A percentile compares a stretch with the other conserved stretches of the same genome.
phyloP scores from a whole-genome alignment of 345 rosid species.

The Gossypium raimondii region DNA sequence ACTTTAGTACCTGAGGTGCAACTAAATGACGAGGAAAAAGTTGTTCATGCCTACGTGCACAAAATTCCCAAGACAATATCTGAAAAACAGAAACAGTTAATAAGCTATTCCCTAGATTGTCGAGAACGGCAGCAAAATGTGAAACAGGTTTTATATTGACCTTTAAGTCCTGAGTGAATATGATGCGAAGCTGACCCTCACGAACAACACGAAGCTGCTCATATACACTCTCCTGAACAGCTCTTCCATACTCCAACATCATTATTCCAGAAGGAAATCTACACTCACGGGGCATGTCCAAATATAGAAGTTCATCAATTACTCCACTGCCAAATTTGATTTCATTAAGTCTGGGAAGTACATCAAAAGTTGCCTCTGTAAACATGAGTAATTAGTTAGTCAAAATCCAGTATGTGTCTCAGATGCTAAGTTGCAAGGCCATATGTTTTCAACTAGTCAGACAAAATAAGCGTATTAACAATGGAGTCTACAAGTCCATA shows the following conservation, averaged over 20 bases:
- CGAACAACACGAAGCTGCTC: constrained; percentile 98
- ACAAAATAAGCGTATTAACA: background rate
- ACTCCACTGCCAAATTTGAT: constrained; percentile 97
- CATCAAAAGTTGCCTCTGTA: constrained; percentile 96
- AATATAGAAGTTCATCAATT: constrained; percentile 84
- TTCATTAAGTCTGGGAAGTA: constrained; percentile 90
- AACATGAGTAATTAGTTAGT: constrained; percentile 11
- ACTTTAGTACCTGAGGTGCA: constrained; percentile 75
- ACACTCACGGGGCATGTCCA: constrained; percentile 80
- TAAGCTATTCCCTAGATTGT: constrained; percentile 7
- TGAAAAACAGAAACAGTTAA: constrained; percentile 24
- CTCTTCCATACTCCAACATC: constrained; percentile 83
- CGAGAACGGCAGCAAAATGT: background rate
- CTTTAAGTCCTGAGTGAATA: constrained; percentile 89
- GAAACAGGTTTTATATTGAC: constrained; percentile 31
- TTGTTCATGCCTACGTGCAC: constrained; percentile 92
- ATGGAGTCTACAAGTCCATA: background rate
- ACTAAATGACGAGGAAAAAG: constrained; percentile 93
- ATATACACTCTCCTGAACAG: constrained; percentile 92
- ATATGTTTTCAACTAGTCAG: background rate
- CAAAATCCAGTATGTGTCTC: background rate
- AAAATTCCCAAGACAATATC: constrained; percentile 97
- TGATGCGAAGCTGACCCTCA: constrained; percentile 92
- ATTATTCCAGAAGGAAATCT: constrained; percentile 75
- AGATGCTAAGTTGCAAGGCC: no score